Percentiles rank a stretch among this genome's conserved stretches.
Conservation (phyloP, 2,329 filamentous ascomycete genomes). For the Didymella exigua region DNA sequence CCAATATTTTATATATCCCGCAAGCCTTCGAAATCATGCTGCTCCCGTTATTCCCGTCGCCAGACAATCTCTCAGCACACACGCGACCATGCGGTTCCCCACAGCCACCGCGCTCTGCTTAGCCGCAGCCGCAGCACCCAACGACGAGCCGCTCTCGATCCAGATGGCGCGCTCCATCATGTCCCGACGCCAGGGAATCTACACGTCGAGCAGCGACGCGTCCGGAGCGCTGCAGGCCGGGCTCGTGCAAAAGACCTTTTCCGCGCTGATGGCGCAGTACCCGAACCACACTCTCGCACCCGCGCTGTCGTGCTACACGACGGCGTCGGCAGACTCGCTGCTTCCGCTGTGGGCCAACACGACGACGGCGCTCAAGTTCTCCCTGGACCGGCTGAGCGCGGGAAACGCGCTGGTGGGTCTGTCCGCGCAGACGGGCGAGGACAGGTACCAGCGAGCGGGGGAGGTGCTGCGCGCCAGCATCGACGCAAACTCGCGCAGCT, state of each 20-base stretch:
- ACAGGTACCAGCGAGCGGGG: constrained; percentile 17
- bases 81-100: not conserved
- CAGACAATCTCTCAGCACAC: not conserved
- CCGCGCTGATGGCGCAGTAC: constrained; percentile 22
- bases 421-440: constrained; percentile 19
- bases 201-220: constrained; percentile 21
- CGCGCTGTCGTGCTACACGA: not conserved
- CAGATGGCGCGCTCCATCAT: constrained; percentile 41
- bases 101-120: not conserved
- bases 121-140: not conserved
- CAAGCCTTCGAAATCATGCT: not conserved
- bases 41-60: not conserved
- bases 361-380: not conserved
- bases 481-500: constrained; percentile 35
- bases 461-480: constrained; percentile 32
- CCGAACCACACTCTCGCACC: constrained; percentile 4
- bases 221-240: constrained; percentile 39
- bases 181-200: constrained; percentile 39
- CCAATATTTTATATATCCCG: not conserved
- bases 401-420: constrained; percentile 35
- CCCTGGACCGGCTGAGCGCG: constrained; percentile 41
- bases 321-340: not conserved
- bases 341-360: not conserved
- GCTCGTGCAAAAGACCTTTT: constrained; percentile 43
- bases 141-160: constrained; percentile 16